Percentiles rank a stretch among this genome's conserved stretches.
Conservation (phyloP, 352 stramenopile genomes). For the Albugo candida region DNA sequence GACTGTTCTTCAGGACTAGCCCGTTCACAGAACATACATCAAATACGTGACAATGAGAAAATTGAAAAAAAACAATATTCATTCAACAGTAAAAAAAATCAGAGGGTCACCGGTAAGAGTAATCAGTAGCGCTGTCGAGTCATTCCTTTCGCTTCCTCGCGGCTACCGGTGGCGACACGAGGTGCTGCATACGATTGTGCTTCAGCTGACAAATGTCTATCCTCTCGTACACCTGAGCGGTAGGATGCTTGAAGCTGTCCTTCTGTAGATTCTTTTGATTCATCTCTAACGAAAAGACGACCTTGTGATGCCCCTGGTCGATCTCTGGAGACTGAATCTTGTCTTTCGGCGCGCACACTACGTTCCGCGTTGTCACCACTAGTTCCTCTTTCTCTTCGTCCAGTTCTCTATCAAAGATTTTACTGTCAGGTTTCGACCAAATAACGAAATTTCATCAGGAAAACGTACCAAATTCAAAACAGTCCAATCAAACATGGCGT, state of each 20-base stretch:
- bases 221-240: conserved; percentile 27
- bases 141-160: conserved; percentile 45
- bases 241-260: conserved; percentile 29
- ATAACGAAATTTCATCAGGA: not conserved
- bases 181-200: conserved; percentile 25
- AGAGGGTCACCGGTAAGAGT: not conserved
- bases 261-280: conserved; percentile 34
- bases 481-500: conserved; percentile 99
- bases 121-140: conserved; percentile 63
- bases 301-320: conserved; percentile 32
- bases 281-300: conserved; percentile 42
- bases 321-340: conserved; percentile 20
- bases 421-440: not conserved
- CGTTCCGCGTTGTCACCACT: conserved; percentile 40
- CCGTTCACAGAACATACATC: no score
- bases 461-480: conserved; percentile 73
- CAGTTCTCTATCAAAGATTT: conserved; percentile 18
- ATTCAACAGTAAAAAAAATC: no score
- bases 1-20: no score
- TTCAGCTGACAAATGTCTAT: conserved; percentile 14
- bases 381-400: conserved; percentile 34
- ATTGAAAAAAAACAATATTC: no score
- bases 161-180: conserved; percentile 40
- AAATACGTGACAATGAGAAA: no score
- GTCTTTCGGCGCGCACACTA: conserved; percentile 34